Evolutionary conservation across 495 filamentous ascomycete genomes (phyloP), one percentile per base, ranked within the genome.

Genomic region (Neurospora tetrasperma): DNA sequence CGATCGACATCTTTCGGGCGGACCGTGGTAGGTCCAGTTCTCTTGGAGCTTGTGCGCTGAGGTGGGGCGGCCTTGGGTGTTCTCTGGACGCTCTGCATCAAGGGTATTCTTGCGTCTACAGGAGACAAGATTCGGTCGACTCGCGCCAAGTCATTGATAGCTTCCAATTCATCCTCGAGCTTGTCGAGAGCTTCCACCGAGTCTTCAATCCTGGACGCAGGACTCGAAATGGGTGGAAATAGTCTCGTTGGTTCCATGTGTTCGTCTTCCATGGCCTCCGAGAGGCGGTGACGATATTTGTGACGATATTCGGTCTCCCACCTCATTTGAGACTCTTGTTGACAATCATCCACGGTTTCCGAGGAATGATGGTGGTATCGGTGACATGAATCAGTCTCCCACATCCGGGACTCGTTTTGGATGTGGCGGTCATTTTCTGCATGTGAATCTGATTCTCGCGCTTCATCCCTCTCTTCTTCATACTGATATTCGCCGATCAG

Each of bases 141-240:
- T 31, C 74, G 78, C 27, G 83, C 81, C 66, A 89, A 81, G 43
- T 86, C 81, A 35, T 79, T 75, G 42, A 85, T 76, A 16, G 80
- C 83, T 74, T 91, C 90, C 10, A 91, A 81, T 54, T 89, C 85
- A 42, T 93, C 90, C 74, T 93, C 90, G 42, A 93, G 85, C 69
- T 85, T 85, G 78, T 93, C 91, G 20, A 92, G 83, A 54, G 87
- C 89, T 77, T 90, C 88, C 35, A 92, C 85, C 39, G 90, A 90
- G 74, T 92, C 89, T 79, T 90, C 89, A 62, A 91, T 90, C n/a
- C 87, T 86, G 39, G 85, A 84, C 14, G 85, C 72, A 1, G 81
- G 78, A 72, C 84, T 83, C 20, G 31, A 83, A 83, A 10, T 84
- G 82, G 66, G 38, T 12, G 66, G 40, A 48, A 31, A 66, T 48